Evolutionary conservation across 305 asterid genomes (phyloP).

Genomic region (Salvia sclarea): DNA sequence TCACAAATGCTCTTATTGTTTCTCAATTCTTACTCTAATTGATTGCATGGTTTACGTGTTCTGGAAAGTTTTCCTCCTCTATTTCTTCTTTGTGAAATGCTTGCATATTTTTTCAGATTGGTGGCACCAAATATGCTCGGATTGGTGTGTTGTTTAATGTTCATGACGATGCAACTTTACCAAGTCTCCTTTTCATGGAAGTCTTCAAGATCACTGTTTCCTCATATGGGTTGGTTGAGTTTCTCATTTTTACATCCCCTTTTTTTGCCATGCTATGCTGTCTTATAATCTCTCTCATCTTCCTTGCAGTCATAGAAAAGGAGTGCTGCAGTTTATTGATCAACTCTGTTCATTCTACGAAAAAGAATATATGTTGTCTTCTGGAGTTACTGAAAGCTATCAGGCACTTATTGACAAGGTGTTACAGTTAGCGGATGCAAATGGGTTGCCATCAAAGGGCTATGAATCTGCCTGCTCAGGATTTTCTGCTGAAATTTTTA

Average conservation of each 20-base stretch:
- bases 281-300: constrained; percentile 10
- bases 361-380: constrained; percentile 51
- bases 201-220: constrained; percentile 70
- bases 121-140: constrained; percentile 78
- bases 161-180: constrained; percentile 48
- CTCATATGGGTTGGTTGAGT: constrained; percentile 70
- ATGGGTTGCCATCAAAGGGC: constrained; percentile 69
- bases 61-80: constrained; percentile 19
- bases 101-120: constrained; percentile 60
- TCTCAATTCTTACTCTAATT: constrained; percentile 3
- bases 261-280: constrained; percentile 12
- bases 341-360: constrained; percentile 80
- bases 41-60: constrained; percentile 29
- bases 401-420: constrained; percentile 64
- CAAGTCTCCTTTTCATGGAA: constrained; percentile 64
- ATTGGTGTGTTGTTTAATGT: constrained; percentile 77
- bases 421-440: constrained; percentile 77
- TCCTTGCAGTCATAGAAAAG: constrained; percentile 79
- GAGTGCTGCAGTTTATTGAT: constrained; percentile 74
- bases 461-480: constrained; percentile 62
- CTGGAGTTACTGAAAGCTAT: constrained; percentile 51
- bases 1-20: background rate
- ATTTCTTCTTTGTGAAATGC: constrained; percentile 20
- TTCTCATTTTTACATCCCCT: background rate
- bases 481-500: constrained; percentile 56